A percentile compares a stretch with the other conserved stretches of the same genome.
Conservation (phyloP, 179 eudicot species). For the Beta lomatogona region DNA sequence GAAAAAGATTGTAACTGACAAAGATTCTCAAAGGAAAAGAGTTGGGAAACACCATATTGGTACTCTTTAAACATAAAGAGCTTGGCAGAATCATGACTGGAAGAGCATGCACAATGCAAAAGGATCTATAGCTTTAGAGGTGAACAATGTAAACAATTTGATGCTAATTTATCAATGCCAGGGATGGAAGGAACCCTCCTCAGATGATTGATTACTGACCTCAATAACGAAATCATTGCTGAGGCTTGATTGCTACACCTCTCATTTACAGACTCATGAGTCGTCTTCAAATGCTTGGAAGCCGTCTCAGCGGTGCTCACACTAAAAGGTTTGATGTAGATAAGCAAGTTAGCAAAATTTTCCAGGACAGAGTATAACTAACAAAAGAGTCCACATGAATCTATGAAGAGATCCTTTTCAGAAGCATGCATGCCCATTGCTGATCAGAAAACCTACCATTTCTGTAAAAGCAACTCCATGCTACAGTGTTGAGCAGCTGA, state of each 20-base stretch:
- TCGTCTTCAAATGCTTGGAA: conserved; percentile 61
- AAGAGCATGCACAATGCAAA: background rate
- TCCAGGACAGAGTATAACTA: background rate
- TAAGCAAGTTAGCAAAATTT: background rate
- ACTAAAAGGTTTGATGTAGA: conserved; percentile 37
- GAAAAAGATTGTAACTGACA: background rate
- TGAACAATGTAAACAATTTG: background rate
- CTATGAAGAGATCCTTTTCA: background rate
- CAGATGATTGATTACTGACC: conserved; percentile 43
- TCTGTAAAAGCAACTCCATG: conserved; percentile 81
- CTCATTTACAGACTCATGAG: conserved; percentile 61
- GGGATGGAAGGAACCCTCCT: background rate
- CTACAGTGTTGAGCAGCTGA: conserved; percentile 98
- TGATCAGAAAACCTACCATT: conserved; percentile 50
- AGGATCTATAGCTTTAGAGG: background rate
- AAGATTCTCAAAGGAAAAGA: background rate
- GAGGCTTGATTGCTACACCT: conserved; percentile 59
- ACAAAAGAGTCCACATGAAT: background rate
- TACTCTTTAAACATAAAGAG: background rate
- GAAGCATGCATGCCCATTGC: background rate
- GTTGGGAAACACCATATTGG: background rate
- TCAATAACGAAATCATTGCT: conserved; percentile 54
- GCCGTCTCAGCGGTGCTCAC: conserved; percentile 69
- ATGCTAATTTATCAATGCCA: background rate
- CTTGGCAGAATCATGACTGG: background rate